Conservation (phyloP, 805 yeast genomes). For the Candida peoriensis region DNA sequence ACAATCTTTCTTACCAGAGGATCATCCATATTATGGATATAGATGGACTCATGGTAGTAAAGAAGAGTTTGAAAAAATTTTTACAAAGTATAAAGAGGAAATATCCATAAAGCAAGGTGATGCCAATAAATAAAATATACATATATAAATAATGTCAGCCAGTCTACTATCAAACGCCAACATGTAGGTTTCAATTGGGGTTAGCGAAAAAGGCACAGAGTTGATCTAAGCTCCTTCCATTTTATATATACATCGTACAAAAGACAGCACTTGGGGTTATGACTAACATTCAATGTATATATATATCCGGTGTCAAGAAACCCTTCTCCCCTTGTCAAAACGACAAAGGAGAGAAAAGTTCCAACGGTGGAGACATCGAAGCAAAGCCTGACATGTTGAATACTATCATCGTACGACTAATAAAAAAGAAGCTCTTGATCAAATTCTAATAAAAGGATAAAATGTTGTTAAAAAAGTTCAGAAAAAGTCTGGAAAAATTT, state of each 20-base stretch:
- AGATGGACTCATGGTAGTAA: conserved; percentile 23
- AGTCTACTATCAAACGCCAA: conserved; percentile 31
- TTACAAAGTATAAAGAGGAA: conserved; percentile 5
- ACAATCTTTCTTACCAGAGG: conserved; percentile 11
- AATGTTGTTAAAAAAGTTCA: background rate
- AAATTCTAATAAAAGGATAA: no score
- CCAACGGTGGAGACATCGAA: no score
- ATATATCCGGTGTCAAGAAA: no score
- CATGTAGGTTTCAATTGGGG: conserved; percentile 28
- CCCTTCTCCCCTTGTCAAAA: no score
- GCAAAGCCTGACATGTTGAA: no score
- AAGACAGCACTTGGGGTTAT: no score
- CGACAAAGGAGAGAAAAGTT: no score
- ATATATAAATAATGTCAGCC: conserved; percentile 21
- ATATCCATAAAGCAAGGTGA: conserved; percentile 3
- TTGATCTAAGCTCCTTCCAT: background rate
- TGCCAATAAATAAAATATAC: conserved; percentile 1
- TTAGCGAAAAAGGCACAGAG: conserved; percentile 27
- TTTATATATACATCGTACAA: no score
- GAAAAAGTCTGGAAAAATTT: background rate
- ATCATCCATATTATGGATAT: conserved; percentile 12
- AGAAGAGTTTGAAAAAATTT: conserved; percentile 23
- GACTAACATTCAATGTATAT: no score
- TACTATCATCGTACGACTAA: no score
- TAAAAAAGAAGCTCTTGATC: no score